Conservation (phyloP, 1,139 yeast genomes). For the Pichia sp. region DNA sequence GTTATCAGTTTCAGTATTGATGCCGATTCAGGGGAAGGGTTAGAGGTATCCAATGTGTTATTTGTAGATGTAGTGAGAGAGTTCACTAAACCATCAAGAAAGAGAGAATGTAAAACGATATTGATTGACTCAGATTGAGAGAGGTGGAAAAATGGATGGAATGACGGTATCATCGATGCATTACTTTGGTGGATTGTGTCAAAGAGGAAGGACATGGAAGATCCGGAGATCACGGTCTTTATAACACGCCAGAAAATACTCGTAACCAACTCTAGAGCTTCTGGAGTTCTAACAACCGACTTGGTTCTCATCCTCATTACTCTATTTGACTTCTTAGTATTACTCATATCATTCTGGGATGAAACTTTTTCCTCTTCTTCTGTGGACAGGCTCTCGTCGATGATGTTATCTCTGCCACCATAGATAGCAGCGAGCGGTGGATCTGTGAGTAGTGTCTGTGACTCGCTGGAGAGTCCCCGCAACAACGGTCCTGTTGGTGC, state of each 20-base stretch:
- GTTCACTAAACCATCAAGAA: not conserved
- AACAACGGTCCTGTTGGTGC: too few species aligned
- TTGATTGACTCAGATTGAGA: too few species aligned
- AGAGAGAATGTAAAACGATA: not conserved
- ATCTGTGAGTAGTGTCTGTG: conserved; percentile 41
- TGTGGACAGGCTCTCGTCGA: conserved; percentile 9
- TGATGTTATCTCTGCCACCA: conserved; percentile 28
- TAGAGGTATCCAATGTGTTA: not conserved
- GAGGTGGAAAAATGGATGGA: too few species aligned
- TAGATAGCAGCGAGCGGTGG: conserved; percentile 45
- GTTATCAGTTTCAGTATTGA: conserved; percentile 27
- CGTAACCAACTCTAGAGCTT: not conserved
- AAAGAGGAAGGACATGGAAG: conserved; percentile 2
- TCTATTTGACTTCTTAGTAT: not conserved
- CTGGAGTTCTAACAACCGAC: too few species aligned
- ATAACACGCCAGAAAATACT: not conserved
- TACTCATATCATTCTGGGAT: not conserved
- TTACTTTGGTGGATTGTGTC: conserved; percentile 1
- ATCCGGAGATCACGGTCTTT: conserved; percentile 3
- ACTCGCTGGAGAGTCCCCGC: too few species aligned
- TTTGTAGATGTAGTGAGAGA: not conserved
- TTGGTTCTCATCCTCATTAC: not conserved
- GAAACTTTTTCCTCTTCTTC: conserved; percentile 13
- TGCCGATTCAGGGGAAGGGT: not conserved
- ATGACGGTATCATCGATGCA: conserved; percentile 4